These are phyloP conservation scores for maize (Zea mays) DNA, from an alignment of 176 grass and related monocot species.

Conservation along the genomic window Zm-B73-REFERENCE-NAM-5.0 NC_050097.1:45903001-45903500, in stretches of 20 bases:
- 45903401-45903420: too few species aligned
- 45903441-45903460: too few species aligned
- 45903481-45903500: too few species aligned
- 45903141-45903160: neutral
- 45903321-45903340: neutral
- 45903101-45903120: too few species aligned
- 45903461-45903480: too few species aligned
- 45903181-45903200: neutral
- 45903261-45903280: constrained; percentile 52
- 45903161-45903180: neutral
- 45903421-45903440: too few species aligned
- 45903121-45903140: too few species aligned
- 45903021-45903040: constrained; percentile 70
- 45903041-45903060: constrained; percentile 74
- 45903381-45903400: too few species aligned
- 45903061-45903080: constrained; percentile 40
- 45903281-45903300: constrained; percentile 57
- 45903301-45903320: constrained; percentile 31
- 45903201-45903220: constrained; percentile 35
- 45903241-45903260: constrained; percentile 28
- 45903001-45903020: constrained; percentile 57
- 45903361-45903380: too few species aligned
- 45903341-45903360: too few species aligned
- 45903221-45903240: constrained; percentile 61
- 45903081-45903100: too few species aligned